Base-by-base conservation (phyloP, 192 early-diverging fungal genomes). In the Phycomyces blakesleeanus region DNA sequence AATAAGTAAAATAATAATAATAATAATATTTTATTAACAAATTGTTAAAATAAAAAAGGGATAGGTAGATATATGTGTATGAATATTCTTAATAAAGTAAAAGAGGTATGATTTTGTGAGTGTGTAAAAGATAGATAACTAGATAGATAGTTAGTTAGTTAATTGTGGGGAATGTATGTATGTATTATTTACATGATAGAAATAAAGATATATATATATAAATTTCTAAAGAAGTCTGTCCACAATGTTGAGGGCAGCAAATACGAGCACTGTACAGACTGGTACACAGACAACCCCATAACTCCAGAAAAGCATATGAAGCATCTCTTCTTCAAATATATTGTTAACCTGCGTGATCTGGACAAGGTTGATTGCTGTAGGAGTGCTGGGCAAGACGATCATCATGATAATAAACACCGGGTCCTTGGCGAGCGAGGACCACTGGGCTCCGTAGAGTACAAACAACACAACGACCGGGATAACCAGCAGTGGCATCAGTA, bases 331-430 rank as follows among this genome's bases (percentile, higher is more conserved):
- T 54, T 91, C 89, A 76, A 83, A 91, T 63, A 85, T 79, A 21
- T 82, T 83, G 44, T 85, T 83, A 18, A 85, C 80, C 71, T 88
- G 86, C 39, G 83, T 80, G 24, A 89, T 81, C 15, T 87, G 87
- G 14, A 86, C 84, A 22, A 88, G 73, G 51, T 91, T 91, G 56
- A 91, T 83, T 0, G 89, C 89, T 5, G 87, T 86, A 3, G 89
- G 89, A 20, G 83, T 85, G 39, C 81, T 77, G 0, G 80, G 80
- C 24, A 91, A 59, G 16, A 91, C 72, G 5, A 91, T 78, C 66
- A 91, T 73, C 42, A 83, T 78, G 49, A 87, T 59, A 3, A 84
- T 76, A 61, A 89, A 88, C 15, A 89, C 83, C 2, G 89, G 89
- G 54, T 91, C 89, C 47, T 67, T 75, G 18, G 70, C 78, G 63